Conservation (phyloP, 169 alveolate species). For the Plasmodium knowlesi region DNA sequence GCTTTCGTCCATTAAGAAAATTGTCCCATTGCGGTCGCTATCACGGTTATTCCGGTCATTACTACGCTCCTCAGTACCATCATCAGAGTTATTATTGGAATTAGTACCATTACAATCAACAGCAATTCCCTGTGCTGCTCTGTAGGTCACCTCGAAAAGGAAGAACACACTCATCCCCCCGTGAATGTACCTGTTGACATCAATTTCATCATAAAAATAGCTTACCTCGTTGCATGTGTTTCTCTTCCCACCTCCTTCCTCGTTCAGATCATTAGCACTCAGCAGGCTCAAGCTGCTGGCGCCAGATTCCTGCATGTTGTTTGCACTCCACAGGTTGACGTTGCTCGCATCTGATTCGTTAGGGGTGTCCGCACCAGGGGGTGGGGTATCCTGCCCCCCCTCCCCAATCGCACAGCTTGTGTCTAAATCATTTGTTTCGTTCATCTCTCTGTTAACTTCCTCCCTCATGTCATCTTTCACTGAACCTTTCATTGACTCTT, state of each 20-base stretch:
- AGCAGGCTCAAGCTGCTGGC: neutral
- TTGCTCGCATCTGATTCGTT: neutral
- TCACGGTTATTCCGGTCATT: no score
- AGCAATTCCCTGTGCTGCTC: neutral
- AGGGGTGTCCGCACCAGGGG: neutral
- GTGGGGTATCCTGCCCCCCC: neutral
- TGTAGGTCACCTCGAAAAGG: conserved; percentile 51
- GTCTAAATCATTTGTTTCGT: neutral
- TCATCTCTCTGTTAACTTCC: neutral
- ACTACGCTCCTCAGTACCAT: no score
- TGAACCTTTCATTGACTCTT: neutral
- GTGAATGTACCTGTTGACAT: conserved; percentile 28
- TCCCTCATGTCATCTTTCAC: neutral
- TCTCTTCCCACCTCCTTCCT: neutral
- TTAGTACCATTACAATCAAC: neutral
- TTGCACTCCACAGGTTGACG: neutral
- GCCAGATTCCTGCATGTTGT: neutral
- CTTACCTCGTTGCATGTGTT: conserved; percentile 1
- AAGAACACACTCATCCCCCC: conserved; percentile 46
- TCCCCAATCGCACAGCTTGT: neutral
- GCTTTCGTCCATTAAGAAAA: conserved; percentile 14
- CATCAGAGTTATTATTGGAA: neutral
- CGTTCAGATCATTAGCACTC: neutral
- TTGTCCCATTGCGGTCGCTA: neutral
- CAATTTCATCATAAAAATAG: conserved; percentile 42